phyloP scores from a whole-genome alignment of 108 stramenopile genomes.

The Pseudonitzschia multistriata region DNA sequence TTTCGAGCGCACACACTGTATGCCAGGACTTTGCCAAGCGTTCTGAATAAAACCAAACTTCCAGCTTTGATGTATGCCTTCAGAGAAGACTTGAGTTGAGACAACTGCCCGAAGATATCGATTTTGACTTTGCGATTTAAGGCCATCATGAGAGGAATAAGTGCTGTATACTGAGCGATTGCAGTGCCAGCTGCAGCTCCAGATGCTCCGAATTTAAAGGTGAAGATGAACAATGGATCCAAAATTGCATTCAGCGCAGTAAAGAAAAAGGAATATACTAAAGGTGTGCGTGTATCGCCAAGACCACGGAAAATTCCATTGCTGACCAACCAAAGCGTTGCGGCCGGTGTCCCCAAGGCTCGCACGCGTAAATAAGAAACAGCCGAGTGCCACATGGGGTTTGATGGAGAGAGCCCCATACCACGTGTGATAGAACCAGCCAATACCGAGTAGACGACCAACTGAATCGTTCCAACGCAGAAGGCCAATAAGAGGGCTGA shows the following conservation, averaged over 20 bases:
- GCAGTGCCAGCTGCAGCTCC: slow-evolving; percentile 93
- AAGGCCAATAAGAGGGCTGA: slow-evolving; percentile 85
- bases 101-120: slow-evolving; percentile 62
- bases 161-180: slow-evolving; percentile 77
- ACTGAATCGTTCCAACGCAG: slow-evolving; percentile 76
- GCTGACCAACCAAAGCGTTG: slow-evolving; percentile 88
- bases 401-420: slow-evolving; percentile 69
- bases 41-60: slow-evolving; percentile 73
- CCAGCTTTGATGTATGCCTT: slow-evolving; percentile 77
- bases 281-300: slow-evolving; percentile 88
- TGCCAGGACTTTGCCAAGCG: slow-evolving; percentile 83
- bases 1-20: slow-evolving; percentile 87
- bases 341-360: slow-evolving; percentile 85
- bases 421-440: slow-evolving; percentile 56
- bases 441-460: slow-evolving; percentile 64
- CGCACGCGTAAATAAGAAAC: slow-evolving; percentile 77
- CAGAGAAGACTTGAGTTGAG: slow-evolving; percentile 45
- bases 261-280: slow-evolving; percentile 77
- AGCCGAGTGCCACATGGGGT: slow-evolving; percentile 83
- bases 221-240: slow-evolving; percentile 91
- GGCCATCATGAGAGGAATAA: slow-evolving; percentile 73
- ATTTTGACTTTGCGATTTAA: slow-evolving; percentile 69
- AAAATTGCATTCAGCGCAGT: slow-evolving; percentile 78
- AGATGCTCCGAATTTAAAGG: slow-evolving; percentile 70
- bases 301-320: slow-evolving; percentile 94